Percentiles rank a stretch among this genome's conserved stretches.
These are phyloP conservation scores for Boletus pseudo-olivaceus DNA, from an alignment of 768 basidiomycete genomes.

Conservation along the genomic window DNA sequence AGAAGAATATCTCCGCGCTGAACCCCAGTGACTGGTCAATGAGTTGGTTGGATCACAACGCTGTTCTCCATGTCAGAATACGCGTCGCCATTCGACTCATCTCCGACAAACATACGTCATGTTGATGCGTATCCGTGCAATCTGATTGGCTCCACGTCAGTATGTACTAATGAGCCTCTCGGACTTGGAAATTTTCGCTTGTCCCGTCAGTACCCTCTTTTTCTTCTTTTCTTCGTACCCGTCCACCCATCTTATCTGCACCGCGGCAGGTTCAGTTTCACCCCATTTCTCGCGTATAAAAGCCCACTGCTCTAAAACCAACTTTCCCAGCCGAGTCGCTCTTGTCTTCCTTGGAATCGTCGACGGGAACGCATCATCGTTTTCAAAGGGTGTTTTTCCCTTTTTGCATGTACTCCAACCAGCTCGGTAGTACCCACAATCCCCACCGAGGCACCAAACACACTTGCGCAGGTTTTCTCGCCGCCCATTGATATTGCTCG, in stretches of 20 bases:
- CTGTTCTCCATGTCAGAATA: not conserved
- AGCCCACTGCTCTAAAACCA: not conserved
- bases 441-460: constrained; percentile 84
- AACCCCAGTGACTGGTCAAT: not conserved
- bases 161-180: constrained; percentile 6
- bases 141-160: constrained; percentile 14
- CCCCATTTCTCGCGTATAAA: constrained; percentile 31
- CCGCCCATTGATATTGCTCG: constrained; percentile 38
- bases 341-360: not conserved
- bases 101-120: not conserved
- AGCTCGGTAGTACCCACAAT: constrained; percentile 86
- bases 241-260: not conserved
- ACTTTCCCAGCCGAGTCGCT: not conserved
- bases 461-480: constrained; percentile 66
- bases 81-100: not conserved
- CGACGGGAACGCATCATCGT: constrained; percentile 4
- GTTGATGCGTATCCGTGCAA: not conserved
- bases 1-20: not conserved
- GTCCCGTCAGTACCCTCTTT: constrained; percentile 17
- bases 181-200: constrained; percentile 17
- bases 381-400: constrained; percentile 34
- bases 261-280: not conserved
- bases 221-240: constrained; percentile 8
- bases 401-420: constrained; percentile 93
- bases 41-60: not conserved